Evolutionary conservation across 495 filamentous ascomycete genomes (phyloP), one percentile per base, ranked within the genome.

Genomic region (Cercophora sp.): DNA sequence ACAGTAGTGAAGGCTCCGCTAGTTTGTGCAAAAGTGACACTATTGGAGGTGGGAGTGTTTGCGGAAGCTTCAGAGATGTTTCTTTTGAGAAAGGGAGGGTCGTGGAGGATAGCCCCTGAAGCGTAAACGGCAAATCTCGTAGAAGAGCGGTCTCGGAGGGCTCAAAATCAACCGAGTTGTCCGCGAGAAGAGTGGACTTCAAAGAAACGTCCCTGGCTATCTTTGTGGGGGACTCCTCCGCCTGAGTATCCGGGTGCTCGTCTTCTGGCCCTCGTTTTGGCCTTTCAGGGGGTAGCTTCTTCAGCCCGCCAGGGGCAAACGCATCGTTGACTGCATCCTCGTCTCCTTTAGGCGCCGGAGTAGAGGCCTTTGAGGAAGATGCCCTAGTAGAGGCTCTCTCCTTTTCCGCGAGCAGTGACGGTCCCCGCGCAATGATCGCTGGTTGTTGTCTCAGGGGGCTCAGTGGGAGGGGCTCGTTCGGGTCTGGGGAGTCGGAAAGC

Each of bases 1-100:
- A 97, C 23, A 99, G 76, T 6, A 99, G 74, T 19, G 91, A 94
- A 9, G 94, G 94, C 62, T 99, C 94, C 1, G 92, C 91, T 10
- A 99, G 73, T 0, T 87, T 87, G 63, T 99, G 86, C 13, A 99
- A 74, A 10, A 99, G 76, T 10, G 89, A 92, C 11, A 96, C 80
- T 13, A 97, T 79, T 3, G 94, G 92, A 4, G 89, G 72, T 4
- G 94, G 89, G 13, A 97, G 73, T 3, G 83, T 86, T 1, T 81
- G 56, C 3, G 94, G 94, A 39, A 99, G 67, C 52, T 86, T 84
- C 46, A 92, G 67, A 13, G 76, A 79, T 10, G 79, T 77, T 6
- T 82, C 68, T 22, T 81, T 80, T 23, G 78, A 61, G 58, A 97
- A 96, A 4, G 83, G 80, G 8, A 99, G 72, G 58, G 90, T 85